Conservation (phyloP, 2,329 filamentous ascomycete genomes). For the Pseudogymnoascus destructans region DNA sequence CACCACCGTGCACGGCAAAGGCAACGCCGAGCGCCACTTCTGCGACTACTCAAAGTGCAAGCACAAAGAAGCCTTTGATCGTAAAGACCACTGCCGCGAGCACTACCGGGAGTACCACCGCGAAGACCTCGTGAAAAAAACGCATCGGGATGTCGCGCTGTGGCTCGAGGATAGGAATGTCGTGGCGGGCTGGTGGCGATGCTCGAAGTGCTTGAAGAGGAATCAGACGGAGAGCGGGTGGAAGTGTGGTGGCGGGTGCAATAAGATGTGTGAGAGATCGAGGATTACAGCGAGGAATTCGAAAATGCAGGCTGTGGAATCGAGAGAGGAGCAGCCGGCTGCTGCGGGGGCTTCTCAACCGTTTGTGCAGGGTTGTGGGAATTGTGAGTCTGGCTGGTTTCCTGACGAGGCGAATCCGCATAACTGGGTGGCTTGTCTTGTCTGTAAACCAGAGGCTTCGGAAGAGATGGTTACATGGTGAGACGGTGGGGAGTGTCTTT, state of each 20-base stretch:
- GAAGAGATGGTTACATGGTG: background rate
- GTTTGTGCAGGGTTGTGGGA: background rate
- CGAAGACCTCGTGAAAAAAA: conserved; percentile 24
- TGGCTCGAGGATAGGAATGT: conserved; percentile 20
- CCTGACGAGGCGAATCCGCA: background rate
- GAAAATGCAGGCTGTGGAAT: background rate
- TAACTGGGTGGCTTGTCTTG: conserved; percentile 3
- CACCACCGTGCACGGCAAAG: conserved; percentile 22
- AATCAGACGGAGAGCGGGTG: background rate
- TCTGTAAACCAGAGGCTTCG: background rate
- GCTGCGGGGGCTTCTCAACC: background rate
- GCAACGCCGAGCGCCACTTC: conserved; percentile 14
- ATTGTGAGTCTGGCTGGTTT: conserved; percentile 3
- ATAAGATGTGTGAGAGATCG: background rate
- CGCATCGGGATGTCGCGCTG: conserved; percentile 14
- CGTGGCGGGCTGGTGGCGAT: conserved; percentile 19
- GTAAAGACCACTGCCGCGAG: conserved; percentile 36
- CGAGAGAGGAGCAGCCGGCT: background rate
- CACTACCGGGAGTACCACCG: conserved; percentile 37
- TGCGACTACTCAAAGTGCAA: conserved; percentile 25
- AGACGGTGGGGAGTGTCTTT: background rate
- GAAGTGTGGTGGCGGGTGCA: background rate
- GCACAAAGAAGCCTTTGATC: conserved; percentile 29
- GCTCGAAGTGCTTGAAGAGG: conserved; percentile 19
- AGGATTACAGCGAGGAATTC: background rate